phyloP scores from a whole-genome alignment of 225 moss, liverwort and hornwort genomes.

The Physcomitrium patens region DNA sequence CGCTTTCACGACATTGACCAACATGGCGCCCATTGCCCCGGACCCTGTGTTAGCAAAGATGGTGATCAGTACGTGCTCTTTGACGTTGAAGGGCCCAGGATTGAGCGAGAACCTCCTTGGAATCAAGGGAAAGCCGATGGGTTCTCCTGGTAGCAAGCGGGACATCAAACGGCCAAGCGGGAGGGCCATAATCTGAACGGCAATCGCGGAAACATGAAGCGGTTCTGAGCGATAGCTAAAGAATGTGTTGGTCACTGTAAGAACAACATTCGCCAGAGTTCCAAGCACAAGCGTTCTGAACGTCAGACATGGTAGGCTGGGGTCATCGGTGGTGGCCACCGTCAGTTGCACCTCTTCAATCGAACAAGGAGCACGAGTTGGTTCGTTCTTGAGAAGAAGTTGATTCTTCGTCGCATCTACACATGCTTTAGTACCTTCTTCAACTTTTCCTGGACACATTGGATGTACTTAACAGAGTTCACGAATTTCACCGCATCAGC shows the following conservation, averaged over 20 bases:
- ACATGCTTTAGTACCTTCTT: conserved; percentile 14
- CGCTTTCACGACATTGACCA: conserved; percentile 60
- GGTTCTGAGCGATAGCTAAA: conserved; percentile 62
- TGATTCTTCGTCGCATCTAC: neutral
- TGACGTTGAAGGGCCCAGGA: conserved; percentile 66
- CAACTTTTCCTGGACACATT: conserved; percentile 33
- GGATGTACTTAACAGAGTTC: conserved; percentile 1
- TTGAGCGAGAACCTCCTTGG: conserved; percentile 56
- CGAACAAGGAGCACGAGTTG: conserved; percentile 2
- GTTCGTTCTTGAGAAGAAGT: neutral
- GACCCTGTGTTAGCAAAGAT: conserved; percentile 66
- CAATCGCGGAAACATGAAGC: conserved; percentile 55
- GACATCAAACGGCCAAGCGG: conserved; percentile 66
- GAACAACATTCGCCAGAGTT: conserved; percentile 33
- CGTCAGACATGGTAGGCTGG: conserved; percentile 43
- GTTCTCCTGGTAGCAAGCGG: conserved; percentile 41
- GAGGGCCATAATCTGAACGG: conserved; percentile 54
- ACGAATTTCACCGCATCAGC: neutral
- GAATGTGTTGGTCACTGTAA: conserved; percentile 62
- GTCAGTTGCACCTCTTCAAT: conserved; percentile 58
- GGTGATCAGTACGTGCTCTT: conserved; percentile 69
- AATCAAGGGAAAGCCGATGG: conserved; percentile 32
- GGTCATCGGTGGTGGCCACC: conserved; percentile 51
- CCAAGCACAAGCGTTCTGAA: conserved; percentile 47
- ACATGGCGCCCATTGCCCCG: conserved; percentile 47